Percentiles rank a stretch among this genome's conserved stretches.
These are phyloP conservation scores for Metarhizium robertsii DNA, from an alignment of 2,329 filamentous ascomycete genomes.

Conservation along the genomic window DNA sequence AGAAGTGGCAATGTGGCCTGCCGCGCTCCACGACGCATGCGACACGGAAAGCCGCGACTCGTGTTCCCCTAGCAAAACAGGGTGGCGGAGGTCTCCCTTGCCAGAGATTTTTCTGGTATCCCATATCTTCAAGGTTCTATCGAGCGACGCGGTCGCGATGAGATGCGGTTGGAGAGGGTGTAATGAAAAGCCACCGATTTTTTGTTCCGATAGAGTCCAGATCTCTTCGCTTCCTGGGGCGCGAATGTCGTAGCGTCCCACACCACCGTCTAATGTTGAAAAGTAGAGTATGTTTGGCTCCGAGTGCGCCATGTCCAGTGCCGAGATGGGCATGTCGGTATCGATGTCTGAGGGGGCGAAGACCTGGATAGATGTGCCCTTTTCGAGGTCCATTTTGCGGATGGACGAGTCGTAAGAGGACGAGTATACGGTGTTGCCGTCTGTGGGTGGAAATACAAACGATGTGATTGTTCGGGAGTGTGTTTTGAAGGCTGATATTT, in stretches of 20 bases:
- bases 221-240: conserved; percentile 48
- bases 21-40: conserved; percentile 81
- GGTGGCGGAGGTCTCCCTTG: conserved; percentile 49
- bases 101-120: conserved; percentile 73
- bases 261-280: conserved; percentile 71
- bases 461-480: conserved; percentile 83
- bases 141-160: conserved; percentile 79
- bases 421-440: conserved; percentile 68
- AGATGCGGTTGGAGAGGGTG: conserved; percentile 75
- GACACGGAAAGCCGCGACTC: conserved; percentile 77
- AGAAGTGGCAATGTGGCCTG: conserved; percentile 79
- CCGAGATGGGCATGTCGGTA: conserved; percentile 72
- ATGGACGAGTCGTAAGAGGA: conserved; percentile 92
- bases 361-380: conserved; percentile 69
- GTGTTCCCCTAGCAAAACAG: conserved; percentile 71
- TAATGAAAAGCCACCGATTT: conserved; percentile 88
- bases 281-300: conserved; percentile 74
- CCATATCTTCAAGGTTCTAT: conserved; percentile 87
- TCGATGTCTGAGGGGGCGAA: conserved; percentile 64
- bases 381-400: conserved; percentile 73
- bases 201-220: conserved; percentile 77
- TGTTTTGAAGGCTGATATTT: conserved; percentile 83
- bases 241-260: conserved; percentile 75
- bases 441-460: conserved; percentile 66
- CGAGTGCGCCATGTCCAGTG: conserved; percentile 65